Conservation (phyloP, 257 asterid genomes). For the Dorcoceras hygrometricum region DNA sequence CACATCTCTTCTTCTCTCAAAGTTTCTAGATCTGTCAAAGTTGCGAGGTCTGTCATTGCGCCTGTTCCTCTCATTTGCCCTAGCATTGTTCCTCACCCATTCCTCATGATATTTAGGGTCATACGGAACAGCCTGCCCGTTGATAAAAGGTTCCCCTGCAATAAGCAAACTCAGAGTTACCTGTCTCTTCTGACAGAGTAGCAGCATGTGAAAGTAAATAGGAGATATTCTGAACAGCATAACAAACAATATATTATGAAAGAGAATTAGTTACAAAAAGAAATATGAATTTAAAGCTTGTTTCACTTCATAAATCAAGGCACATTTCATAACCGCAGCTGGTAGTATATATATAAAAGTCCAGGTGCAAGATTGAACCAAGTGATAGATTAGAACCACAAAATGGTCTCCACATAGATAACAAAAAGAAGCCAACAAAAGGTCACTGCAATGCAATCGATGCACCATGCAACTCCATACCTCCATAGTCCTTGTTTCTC, state of each 20-base stretch:
- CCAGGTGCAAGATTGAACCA: not conserved
- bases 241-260: not conserved
- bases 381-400: not conserved
- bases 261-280: not conserved
- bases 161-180: constrained; percentile 14
- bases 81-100: constrained; percentile 88
- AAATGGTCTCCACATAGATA: not conserved
- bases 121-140: constrained; percentile 96
- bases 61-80: constrained; percentile 78
- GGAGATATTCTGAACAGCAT: not conserved
- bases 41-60: constrained; percentile 83
- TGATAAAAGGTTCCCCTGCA: constrained; percentile 91
- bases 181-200: not conserved
- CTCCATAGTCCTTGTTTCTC: constrained; percentile 88
- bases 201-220: not conserved
- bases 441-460: not conserved
- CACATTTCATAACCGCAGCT: not conserved
- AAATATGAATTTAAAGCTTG: not conserved
- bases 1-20: constrained; percentile 48
- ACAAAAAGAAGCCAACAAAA: not conserved
- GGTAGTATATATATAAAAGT: no score
- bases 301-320: not conserved
- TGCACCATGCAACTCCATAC: constrained; percentile 33
- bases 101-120: constrained; percentile 93
- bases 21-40: constrained; percentile 66